A percentile compares a stretch with the other conserved stretches of the same genome.
Conservation (phyloP, 768 basidiomycete species). For the Mycena kentingensis region DNA sequence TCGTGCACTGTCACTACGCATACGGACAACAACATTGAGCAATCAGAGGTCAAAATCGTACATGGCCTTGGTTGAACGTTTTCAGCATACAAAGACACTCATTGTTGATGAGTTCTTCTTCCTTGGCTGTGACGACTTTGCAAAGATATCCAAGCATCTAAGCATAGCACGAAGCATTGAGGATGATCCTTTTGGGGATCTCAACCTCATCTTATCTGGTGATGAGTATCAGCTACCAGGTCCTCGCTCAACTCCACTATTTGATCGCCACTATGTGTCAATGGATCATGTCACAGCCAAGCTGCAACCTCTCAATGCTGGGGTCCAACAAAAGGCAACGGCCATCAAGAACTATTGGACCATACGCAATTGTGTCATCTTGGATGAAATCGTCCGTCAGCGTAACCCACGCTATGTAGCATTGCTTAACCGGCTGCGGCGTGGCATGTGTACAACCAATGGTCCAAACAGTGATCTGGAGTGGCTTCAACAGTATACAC, state of each 20-base stretch:
- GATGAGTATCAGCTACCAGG: constrained; percentile 16
- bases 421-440: constrained; percentile 7
- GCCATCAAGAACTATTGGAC: constrained; percentile 16
- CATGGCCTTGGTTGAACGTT: neutral
- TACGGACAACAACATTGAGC: neutral
- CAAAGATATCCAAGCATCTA: constrained; percentile 8
- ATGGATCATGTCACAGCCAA: neutral
- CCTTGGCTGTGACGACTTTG: constrained; percentile 16
- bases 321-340: constrained; percentile 5
- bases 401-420: constrained; percentile 8
- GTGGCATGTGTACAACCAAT: constrained; percentile 11
- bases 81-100: constrained; percentile 1
- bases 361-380: constrained; percentile 13
- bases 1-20: constrained; percentile 9
- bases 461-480: constrained; percentile 16
- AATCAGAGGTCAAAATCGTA: constrained; percentile 6
- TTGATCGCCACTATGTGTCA: neutral
- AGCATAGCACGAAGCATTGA: constrained; percentile 3
- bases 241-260: constrained; percentile 8
- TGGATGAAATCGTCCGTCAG: constrained; percentile 20
- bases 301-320: constrained; percentile 5
- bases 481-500: constrained; percentile 5
- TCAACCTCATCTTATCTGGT: constrained; percentile 20
- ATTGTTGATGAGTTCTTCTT: constrained; percentile 20
- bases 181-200: constrained; percentile 14